Conservation (phyloP, 2,329 filamentous ascomycete genomes). For the Cordyceps cateniannulata region DNA sequence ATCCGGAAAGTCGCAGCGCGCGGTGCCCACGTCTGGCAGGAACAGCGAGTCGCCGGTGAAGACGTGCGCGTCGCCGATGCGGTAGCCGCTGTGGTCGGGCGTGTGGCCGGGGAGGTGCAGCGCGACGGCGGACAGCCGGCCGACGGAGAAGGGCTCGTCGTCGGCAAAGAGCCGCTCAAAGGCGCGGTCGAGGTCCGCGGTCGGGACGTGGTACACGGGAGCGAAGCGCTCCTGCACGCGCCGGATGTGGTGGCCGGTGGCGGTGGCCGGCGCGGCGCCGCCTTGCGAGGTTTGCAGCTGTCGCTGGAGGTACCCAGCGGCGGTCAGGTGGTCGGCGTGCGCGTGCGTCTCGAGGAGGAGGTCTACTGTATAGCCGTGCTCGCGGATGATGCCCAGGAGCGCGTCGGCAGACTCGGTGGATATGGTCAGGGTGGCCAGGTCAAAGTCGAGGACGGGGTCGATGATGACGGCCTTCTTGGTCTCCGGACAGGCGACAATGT, state of each 20-base stretch:
- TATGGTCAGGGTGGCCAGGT: conserved; percentile 26
- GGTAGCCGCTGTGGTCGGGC: conserved; percentile 47
- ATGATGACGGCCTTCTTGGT: conserved; percentile 49
- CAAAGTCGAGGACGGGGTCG: conserved; percentile 55
- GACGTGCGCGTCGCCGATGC: conserved; percentile 36
- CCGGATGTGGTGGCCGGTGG: conserved; percentile 23
- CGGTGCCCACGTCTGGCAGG: conserved; percentile 44
- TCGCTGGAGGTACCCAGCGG: conserved; percentile 50
- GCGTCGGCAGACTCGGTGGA: conserved; percentile 46
- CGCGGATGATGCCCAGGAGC: conserved; percentile 37
- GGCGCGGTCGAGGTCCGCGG: conserved; percentile 34
- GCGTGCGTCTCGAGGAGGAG: conserved; percentile 57
- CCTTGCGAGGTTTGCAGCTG: conserved; percentile 30
- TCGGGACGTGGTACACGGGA: conserved; percentile 38
- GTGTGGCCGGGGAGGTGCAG: conserved; percentile 56
- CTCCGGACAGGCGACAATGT: conserved; percentile 48
- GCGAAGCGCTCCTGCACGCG: conserved; percentile 46
- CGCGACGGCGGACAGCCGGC: conserved; percentile 36
- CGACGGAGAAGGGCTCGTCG: conserved; percentile 46
- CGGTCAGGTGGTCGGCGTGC: conserved; percentile 55
- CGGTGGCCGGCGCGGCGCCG: conserved; percentile 32
- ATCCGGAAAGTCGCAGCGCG: conserved; percentile 49
- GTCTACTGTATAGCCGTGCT: conserved; percentile 41
- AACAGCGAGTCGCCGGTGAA: conserved; percentile 51
- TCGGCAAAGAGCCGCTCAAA: conserved; percentile 51